Conservation (phyloP, 306 rosid species). For the Glycine latifolia region DNA sequence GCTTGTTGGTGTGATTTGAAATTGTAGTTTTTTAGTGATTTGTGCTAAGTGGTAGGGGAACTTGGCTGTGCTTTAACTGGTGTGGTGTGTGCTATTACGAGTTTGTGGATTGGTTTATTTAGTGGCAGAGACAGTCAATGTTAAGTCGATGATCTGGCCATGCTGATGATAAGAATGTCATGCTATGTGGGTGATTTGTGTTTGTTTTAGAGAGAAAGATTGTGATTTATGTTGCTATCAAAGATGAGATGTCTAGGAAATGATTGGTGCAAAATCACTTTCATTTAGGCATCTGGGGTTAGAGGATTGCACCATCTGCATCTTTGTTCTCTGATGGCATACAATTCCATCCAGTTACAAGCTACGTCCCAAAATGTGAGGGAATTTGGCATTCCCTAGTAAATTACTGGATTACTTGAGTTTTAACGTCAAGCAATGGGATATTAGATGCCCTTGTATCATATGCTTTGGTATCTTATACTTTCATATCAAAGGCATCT, state of each 20-base stretch:
- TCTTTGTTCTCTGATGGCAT: neutral
- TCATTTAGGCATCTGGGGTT: neutral
- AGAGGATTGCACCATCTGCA: constrained; percentile 1
- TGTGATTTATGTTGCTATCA: constrained; percentile 28
- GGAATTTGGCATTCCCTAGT: constrained; percentile 23
- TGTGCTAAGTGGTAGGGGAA: constrained; percentile 4
- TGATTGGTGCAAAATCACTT: constrained; percentile 5
- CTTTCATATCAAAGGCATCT: neutral
- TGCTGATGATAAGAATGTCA: neutral
- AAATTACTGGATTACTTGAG: constrained; percentile 22
- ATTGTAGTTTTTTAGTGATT: constrained; percentile 1
- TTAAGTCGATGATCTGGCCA: constrained; percentile 13
- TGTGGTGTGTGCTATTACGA: neutral
- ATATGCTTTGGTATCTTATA: constrained; percentile 8
- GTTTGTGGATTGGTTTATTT: constrained; percentile 18
- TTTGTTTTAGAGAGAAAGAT: neutral
- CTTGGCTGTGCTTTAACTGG: constrained; percentile 5
- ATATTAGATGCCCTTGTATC: neutral
- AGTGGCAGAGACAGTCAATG: neutral
- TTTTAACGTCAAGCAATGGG: neutral
- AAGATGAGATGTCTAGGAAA: constrained; percentile 7
- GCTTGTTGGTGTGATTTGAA: constrained; percentile 15
- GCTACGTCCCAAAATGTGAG: neutral
- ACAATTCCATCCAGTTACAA: neutral
- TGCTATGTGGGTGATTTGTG: neutral